Evolutionary conservation across 495 filamentous ascomycete species (phyloP).

Genomic region (Venustampulla echinocandica): DNA sequence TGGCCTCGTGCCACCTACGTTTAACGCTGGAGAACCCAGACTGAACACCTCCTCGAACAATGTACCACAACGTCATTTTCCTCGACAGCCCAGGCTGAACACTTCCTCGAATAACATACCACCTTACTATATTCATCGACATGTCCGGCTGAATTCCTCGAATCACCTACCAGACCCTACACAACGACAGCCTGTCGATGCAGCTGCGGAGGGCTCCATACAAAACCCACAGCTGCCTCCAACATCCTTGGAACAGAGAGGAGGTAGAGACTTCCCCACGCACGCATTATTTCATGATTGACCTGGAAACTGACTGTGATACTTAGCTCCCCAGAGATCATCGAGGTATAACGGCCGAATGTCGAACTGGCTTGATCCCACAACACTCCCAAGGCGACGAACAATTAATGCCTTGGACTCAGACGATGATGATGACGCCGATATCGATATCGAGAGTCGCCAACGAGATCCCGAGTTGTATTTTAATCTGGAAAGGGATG

Average conservation of each 20-base stretch:
- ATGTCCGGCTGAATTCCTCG: neutral
- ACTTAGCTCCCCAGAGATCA: neutral
- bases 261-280: neutral
- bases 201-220: neutral
- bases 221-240: neutral
- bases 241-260: constrained; percentile 3
- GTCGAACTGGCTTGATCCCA: neutral
- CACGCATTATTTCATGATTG: neutral
- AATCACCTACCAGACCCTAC: neutral
- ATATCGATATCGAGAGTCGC: neutral
- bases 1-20: neutral
- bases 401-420: neutral
- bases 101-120: neutral
- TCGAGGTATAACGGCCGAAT: neutral
- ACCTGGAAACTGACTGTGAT: neutral
- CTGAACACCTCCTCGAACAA: neutral
- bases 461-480: constrained; percentile 2
- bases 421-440: constrained; percentile 19
- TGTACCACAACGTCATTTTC: neutral
- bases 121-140: too few species aligned
- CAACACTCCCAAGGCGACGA: neutral
- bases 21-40: neutral
- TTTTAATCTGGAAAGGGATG: constrained; percentile 7
- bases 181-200: neutral
- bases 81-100: neutral